Base-by-base conservation (phyloP, 148 eudicot genomes). In the Spergularia bocconei region DNA sequence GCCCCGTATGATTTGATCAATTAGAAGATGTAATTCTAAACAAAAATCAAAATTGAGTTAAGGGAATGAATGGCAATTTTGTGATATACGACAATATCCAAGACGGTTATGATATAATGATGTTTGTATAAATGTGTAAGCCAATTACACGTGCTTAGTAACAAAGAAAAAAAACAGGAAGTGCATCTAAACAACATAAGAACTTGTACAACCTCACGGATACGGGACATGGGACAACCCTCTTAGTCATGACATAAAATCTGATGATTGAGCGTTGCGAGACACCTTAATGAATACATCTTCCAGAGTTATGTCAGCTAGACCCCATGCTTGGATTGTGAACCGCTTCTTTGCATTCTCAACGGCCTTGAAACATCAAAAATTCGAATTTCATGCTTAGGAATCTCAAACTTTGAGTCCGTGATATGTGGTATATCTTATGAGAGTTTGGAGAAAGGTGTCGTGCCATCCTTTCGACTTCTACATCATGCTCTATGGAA, bases 251-350 rank as follows among this genome's bases (percentile, higher is more conserved):
- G 86, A 83, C 71, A 90, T 86, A 69, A 71, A 72, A 53, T 72
- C 84, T n/a, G 84, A 85, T 7, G 89, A 53, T 58, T 88, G 85
- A 53, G 98, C 90, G 50, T 82, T 86, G 2, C 86, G 87, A 54
- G 98, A 90, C 67, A 93, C 98, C 79, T 90, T 93, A 81, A 93
- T 93, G 21, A 89, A 93, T 13, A 93, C 96, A 69, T 93, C 98
- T 78, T 90, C 98, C 75, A 89, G 82, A n/a, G 93, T 90, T 15
- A 96, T 90, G 74, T 93, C 96, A 15, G 96, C 91, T 25, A 93
- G 75, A 69, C 96, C 97, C 93, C 96, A 93, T 57, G 93, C 98
- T 55, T 93, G 84, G 63, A 93, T 90, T 7, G 86, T 78, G 80
- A 93, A 93, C 78, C 82, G 74, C 74, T 90, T 87, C 86, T 93